Evolutionary conservation across 78 protist species (phyloP), one percentile per base, ranked within the genome.

Genomic region (Bodo saltans): DNA sequence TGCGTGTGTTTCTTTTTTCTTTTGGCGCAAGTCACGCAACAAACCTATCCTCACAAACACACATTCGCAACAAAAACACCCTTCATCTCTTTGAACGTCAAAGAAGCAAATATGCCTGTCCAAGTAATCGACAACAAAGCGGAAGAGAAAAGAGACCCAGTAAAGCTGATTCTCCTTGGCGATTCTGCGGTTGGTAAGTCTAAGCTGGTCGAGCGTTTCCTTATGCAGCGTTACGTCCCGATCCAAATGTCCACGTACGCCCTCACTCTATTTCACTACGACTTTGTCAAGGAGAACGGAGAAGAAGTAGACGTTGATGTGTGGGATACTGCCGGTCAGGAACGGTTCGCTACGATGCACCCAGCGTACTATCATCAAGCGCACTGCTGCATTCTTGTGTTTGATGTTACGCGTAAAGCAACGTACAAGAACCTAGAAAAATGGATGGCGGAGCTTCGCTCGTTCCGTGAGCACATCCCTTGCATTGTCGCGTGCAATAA

Each of bases 301-400:
- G 76, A 83, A 29, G 68, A 60, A 30, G 12, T 68, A 8, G 25
- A 52, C 42, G 74, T 89, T 26, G 89, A 89, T 53, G 71, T 85
- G 30, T 89, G 92, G 92, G 92, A 89, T 80, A 89, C 92, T 0
- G 92, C 89, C 21, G 92, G 89, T 0, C 92, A 89, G 68, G 92
- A 89, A 71, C 92, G 92, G 34, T 89, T 85, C 73, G 40, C n/a
- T 82, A 42, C 34, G 34, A 79, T 89, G 88, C 92, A 89, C 40
- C 89, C 88, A 3, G 70, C 88, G 29, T 90, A 90, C 86, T 90
- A 90, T 82, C 69, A 84, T 83, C 71, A 69, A 0, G 92, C 89
- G 23, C 85, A 83, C 84, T 34, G 76, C 30, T 81, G 88, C 78
- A 74, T 90, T 40, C 40, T 90, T 70, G 88, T 83, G n/a, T 90